A percentile compares a stretch with the other conserved stretches of the same genome.
phyloP scores from a whole-genome alignment of 257 asterid genomes.

The Petunia secreta region DNA sequence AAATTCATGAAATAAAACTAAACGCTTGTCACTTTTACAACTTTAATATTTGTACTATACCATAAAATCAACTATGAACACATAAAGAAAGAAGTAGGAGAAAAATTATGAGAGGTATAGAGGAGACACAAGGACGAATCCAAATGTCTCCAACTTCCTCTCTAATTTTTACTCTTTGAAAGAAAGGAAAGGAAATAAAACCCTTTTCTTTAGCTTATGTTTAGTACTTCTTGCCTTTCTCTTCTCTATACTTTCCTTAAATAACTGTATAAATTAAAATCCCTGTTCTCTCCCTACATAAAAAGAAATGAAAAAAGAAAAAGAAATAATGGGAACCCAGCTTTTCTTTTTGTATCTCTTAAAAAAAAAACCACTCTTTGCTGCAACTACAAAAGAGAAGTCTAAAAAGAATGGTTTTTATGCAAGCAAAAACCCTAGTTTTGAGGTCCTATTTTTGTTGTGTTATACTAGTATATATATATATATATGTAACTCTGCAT shows the following conservation, averaged over 20 bases:
- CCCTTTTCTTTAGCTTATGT: slow-evolving; percentile 6
- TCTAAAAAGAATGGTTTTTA: slow-evolving; percentile 6
- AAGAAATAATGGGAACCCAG: not conserved
- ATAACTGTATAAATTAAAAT: not conserved
- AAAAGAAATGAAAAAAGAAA: not conserved
- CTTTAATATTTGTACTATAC: not conserved
- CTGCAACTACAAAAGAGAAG: slow-evolving; percentile 14
- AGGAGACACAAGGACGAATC: slow-evolving; percentile 88
- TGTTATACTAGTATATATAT: not conserved
- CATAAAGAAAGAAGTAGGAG: not conserved
- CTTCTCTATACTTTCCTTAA: slow-evolving; percentile 30
- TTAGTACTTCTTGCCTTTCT: slow-evolving; percentile 33
- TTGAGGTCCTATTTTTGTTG: slow-evolving; percentile 13
- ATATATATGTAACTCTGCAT: slow-evolving; percentile 29
- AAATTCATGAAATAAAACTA: slow-evolving; percentile 71
- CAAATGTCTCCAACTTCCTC: slow-evolving; percentile 88
- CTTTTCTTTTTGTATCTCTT: not conserved
- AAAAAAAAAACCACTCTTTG: slow-evolving; percentile 14
- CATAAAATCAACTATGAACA: slow-evolving; percentile 1
- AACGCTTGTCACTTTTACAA: not conserved
- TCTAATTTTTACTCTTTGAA: slow-evolving; percentile 38
- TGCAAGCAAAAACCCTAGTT: slow-evolving; percentile 37
- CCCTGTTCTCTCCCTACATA: not conserved
- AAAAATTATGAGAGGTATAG: slow-evolving; percentile 61
- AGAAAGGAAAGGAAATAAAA: slow-evolving; percentile 32